Conservation (phyloP, 225 moss, liverwort and hornwort species). For the Pseudisothecium myosuroides region DNA sequence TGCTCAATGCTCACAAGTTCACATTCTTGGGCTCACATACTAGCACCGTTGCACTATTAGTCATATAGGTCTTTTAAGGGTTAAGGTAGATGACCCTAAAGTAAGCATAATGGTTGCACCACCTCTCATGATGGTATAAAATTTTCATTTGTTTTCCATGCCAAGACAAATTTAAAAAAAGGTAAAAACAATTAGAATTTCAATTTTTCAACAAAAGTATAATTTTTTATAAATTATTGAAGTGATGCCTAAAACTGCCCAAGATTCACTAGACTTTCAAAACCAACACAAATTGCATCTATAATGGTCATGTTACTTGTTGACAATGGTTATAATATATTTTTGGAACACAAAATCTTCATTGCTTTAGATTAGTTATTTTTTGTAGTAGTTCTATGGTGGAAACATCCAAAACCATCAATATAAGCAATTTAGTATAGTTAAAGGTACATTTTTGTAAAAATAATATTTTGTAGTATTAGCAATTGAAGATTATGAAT, state of each 20-base stretch:
- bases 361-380: background rate
- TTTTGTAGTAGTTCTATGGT: background rate
- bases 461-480: too few species aligned
- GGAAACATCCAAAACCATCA: too few species aligned
- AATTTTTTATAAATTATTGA: background rate
- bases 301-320: background rate
- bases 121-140: background rate
- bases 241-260: background rate
- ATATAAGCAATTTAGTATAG: too few species aligned
- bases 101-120: accelerated
- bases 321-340: background rate
- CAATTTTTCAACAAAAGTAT: background rate
- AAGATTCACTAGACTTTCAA: background rate
- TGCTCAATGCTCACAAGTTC: too few species aligned
- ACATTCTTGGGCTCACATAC: too few species aligned
- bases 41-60: too few species aligned
- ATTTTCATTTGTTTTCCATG: background rate
- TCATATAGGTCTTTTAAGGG: background rate
- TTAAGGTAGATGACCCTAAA: background rate
- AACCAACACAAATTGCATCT: background rate
- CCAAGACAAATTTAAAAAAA: background rate
- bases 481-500: too few species aligned
- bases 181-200: background rate
- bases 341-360: background rate
- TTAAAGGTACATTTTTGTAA: too few species aligned